A percentile compares a stretch with the other conserved stretches of the same genome.
Conservation (phyloP, 1,284 basidiomycete species). For the Coniophora puteana region DNA sequence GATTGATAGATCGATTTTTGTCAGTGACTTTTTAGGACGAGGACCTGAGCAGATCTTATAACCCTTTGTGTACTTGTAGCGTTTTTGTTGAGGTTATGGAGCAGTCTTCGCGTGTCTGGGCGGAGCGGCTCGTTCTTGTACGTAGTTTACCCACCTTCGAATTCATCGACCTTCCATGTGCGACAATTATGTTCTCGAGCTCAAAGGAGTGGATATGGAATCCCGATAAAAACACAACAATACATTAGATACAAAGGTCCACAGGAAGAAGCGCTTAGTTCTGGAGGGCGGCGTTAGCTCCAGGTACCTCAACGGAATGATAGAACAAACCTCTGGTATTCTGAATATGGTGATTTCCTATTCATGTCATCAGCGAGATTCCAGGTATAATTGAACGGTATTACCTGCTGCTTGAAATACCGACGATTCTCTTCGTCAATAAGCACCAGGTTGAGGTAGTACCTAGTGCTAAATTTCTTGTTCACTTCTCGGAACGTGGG, state of each 20-base stretch:
- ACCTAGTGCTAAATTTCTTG: conserved; percentile 97
- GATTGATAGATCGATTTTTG: no score
- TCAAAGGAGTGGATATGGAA: no score
- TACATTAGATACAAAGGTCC: conserved; percentile 6
- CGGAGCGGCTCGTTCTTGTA: no score
- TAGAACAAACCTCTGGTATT: conserved; percentile 59
- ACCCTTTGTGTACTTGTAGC: no score
- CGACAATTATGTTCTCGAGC: no score
- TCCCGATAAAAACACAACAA: conserved; percentile 1
- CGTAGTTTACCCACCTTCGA: no score
- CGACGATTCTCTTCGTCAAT: conserved; percentile 97
- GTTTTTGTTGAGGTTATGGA: no score
- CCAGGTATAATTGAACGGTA: background rate
- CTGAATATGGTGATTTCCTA: conserved; percentile 74
- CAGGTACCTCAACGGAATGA: background rate
- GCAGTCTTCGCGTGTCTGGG: no score
- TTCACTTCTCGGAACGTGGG: conserved; percentile 99
- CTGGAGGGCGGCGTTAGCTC: conserved; percentile 13
- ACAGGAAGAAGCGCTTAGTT: conserved; percentile 16
- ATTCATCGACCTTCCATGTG: no score
- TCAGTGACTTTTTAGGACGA: no score
- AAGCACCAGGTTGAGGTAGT: conserved; percentile 95
- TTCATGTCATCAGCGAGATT: conserved; percentile 1
- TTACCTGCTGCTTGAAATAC: conserved; percentile 89
- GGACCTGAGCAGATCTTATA: no score